These are phyloP conservation scores for Globisporangium alternatum DNA, from an alignment of 352 stramenopile species.

Conservation along the genomic window DNA sequence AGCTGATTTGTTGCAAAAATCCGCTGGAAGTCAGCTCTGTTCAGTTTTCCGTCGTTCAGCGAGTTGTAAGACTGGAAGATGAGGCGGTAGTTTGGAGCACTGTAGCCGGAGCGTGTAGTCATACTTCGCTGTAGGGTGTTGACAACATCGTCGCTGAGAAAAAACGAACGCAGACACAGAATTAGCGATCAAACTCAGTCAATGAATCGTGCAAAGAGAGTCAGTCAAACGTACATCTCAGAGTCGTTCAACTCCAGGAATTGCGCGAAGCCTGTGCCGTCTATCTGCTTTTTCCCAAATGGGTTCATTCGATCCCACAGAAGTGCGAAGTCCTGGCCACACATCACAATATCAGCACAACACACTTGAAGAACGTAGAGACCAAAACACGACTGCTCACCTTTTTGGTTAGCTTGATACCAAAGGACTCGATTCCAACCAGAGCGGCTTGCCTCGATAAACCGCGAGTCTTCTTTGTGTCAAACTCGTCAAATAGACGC, in stretches of 20 bases:
- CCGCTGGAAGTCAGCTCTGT: conserved; percentile 67
- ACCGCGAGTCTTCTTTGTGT: conserved; percentile 55
- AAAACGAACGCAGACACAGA: conserved; percentile 1
- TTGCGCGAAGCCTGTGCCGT: conserved; percentile 47
- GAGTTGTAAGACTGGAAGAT: conserved; percentile 81
- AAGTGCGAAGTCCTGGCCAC: conserved; percentile 47
- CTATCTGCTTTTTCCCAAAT: conserved; percentile 48
- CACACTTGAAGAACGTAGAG: neutral
- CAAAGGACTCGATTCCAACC: conserved; percentile 57
- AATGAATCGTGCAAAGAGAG: neutral
- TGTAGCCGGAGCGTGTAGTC: conserved; percentile 58
- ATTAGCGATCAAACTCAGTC: neutral
- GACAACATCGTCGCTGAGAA: conserved; percentile 61
- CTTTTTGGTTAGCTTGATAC: conserved; percentile 77
- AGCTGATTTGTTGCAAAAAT: conserved; percentile 67
- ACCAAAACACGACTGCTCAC: conserved; percentile 21
- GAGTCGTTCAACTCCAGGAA: conserved; percentile 77
- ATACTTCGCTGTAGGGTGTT: conserved; percentile 62
- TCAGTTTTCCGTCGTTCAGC: conserved; percentile 61
- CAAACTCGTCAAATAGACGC: conserved; percentile 75
- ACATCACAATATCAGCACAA: conserved; percentile 1
- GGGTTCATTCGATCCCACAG: conserved; percentile 78
- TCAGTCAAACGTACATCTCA: conserved; percentile 51
- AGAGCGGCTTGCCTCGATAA: conserved; percentile 48
- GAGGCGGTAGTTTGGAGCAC: conserved; percentile 64